A percentile compares a stretch with the other conserved stretches of the same genome.
Evolutionary conservation across 2,329 filamentous ascomycete species (phyloP).

Genomic region (Xylaria sp.): DNA sequence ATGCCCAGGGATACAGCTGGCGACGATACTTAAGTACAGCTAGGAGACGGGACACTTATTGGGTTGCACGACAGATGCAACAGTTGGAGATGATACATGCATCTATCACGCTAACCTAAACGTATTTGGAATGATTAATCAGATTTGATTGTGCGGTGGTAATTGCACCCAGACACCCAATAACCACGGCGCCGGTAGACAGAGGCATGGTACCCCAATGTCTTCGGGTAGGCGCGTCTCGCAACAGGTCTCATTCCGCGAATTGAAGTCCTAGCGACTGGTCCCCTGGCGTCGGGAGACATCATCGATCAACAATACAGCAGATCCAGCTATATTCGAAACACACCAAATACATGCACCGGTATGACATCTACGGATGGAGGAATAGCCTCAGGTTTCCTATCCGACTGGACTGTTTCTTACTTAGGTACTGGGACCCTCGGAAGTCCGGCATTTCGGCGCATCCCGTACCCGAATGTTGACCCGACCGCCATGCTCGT

Average conservation of each 20-base stretch:
- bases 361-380: background rate
- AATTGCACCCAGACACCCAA: conserved; percentile 1
- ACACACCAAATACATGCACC: background rate
- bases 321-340: background rate
- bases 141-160: background rate
- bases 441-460: background rate
- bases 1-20: background rate
- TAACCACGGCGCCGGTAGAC: conserved; percentile 18
- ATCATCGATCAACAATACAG: background rate
- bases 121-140: background rate
- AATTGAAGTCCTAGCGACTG: background rate
- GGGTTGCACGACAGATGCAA: conserved; percentile 21
- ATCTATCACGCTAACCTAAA: background rate
- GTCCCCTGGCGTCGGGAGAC: background rate
- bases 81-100: background rate
- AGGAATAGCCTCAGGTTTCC: background rate
- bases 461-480: background rate
- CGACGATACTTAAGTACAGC: background rate
- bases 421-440: background rate
- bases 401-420: background rate
- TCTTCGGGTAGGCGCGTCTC: background rate
- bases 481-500: background rate
- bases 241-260: background rate
- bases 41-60: background rate
- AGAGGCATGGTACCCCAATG: background rate